Conservation (phyloP, 1,139 yeast species). For the Diutina neorugosa region DNA sequence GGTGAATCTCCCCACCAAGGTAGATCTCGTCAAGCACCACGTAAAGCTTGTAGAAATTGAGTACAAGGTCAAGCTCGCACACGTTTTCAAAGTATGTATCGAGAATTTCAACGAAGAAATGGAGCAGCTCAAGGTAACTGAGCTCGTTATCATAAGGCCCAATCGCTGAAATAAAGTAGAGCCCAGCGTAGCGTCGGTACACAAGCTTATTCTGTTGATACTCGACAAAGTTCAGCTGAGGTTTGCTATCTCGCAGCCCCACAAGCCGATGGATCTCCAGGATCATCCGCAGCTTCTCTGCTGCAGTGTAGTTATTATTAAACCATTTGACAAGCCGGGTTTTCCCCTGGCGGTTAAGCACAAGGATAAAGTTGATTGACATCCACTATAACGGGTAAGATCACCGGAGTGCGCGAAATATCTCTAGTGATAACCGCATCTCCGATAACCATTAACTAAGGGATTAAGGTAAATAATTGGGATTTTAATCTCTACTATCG, state of each 20-base stretch:
- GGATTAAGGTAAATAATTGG: too few species aligned
- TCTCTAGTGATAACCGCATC: too few species aligned
- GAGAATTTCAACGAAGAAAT: conserved; percentile 76
- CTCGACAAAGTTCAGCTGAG: conserved; percentile 71
- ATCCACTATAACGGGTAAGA: conserved; percentile 13
- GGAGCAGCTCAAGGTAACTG: conserved; percentile 72
- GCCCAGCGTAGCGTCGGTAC: conserved; percentile 85
- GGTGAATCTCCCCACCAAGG: conserved; percentile 70
- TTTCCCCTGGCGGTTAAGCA: conserved; percentile 89
- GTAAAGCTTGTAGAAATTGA: conserved; percentile 66
- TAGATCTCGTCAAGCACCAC: conserved; percentile 63
- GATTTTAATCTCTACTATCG: too few species aligned
- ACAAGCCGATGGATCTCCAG: conserved; percentile 72
- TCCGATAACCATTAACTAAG: not conserved
- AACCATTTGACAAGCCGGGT: conserved; percentile 81
- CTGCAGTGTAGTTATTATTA: conserved; percentile 19
- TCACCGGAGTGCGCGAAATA: not conserved
- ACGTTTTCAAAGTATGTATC: conserved; percentile 81
- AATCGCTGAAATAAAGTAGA: conserved; percentile 72
- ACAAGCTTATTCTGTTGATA: conserved; percentile 66
- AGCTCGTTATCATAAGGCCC: conserved; percentile 71
- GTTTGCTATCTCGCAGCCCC: conserved; percentile 72
- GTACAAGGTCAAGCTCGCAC: conserved; percentile 87
- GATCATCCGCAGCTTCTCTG: conserved; percentile 45
- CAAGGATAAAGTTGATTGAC: conserved; percentile 69